phyloP scores from a whole-genome alignment of 495 filamentous ascomycete species.

The Astrothelium macrocarpum region DNA sequence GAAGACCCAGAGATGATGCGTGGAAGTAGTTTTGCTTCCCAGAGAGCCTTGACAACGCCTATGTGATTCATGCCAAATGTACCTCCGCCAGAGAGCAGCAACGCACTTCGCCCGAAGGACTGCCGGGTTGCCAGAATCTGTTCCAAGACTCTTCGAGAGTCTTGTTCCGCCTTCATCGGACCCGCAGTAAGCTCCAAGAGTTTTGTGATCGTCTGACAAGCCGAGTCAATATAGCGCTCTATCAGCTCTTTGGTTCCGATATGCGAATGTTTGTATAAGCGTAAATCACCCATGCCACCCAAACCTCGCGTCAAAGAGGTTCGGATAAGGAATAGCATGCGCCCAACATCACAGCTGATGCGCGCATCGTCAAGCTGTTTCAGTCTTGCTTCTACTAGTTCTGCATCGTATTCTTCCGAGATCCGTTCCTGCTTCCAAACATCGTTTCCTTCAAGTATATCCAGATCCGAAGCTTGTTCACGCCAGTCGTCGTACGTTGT shows the following conservation, averaged over 20 bases:
- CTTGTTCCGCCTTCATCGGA: background rate
- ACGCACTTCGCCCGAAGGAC: conserved; percentile 78
- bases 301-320: conserved; percentile 72
- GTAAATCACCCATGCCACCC: conserved; percentile 75
- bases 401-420: conserved; percentile 58
- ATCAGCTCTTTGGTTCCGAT: conserved; percentile 80
- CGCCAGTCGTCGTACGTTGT: conserved; percentile 31
- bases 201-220: conserved; percentile 58
- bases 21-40: conserved; percentile 64
- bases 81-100: conserved; percentile 80
- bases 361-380: conserved; percentile 67
- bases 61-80: conserved; percentile 96
- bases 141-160: conserved; percentile 54
- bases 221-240: conserved; percentile 75
- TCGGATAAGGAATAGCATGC: conserved; percentile 72
- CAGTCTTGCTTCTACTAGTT: conserved; percentile 57
- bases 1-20: conserved; percentile 90
- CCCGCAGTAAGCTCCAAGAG: conserved; percentile 39
- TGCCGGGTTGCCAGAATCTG: conserved; percentile 68
- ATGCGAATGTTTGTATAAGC: conserved; percentile 75
- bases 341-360: conserved; percentile 57
- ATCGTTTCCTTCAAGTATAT: conserved; percentile 70
- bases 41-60: conserved; percentile 82
- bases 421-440: conserved; percentile 66
- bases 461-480: conserved; percentile 62